Percentiles rank a stretch among this genome's conserved stretches.
phyloP scores from a whole-genome alignment of 257 asterid species.

The Coffea eugenioides region DNA sequence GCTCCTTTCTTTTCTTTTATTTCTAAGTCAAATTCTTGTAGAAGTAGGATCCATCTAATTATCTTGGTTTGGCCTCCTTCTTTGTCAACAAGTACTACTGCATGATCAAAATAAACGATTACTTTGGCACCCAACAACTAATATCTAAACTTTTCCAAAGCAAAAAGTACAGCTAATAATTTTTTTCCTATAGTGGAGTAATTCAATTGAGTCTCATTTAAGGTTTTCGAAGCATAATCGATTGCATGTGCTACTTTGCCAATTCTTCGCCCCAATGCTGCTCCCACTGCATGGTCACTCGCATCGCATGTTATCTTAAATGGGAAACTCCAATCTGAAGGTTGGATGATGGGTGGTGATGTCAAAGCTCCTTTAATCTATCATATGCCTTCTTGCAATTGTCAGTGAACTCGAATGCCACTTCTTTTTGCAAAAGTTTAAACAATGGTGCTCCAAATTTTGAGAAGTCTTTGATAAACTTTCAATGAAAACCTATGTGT shows the following conservation, averaged over 20 bases:
- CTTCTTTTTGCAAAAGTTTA: background rate
- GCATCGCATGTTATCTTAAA: too few species aligned
- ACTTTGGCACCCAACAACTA: background rate
- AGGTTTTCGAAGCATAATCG: too few species aligned
- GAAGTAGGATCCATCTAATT: background rate
- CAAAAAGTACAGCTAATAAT: background rate
- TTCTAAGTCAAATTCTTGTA: background rate
- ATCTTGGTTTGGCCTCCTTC: background rate
- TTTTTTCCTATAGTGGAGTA: background rate
- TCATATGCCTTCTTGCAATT: background rate
- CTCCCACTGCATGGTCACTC: too few species aligned
- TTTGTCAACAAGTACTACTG: background rate
- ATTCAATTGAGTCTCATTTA: background rate
- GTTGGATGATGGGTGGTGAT: background rate
- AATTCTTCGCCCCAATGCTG: too few species aligned
- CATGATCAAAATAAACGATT: background rate
- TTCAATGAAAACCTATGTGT: too few species aligned
- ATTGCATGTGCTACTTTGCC: too few species aligned
- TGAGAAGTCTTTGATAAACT: too few species aligned
- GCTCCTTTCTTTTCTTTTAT: background rate
- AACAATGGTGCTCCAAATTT: too few species aligned
- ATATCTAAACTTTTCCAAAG: background rate
- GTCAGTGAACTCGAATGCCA: background rate
- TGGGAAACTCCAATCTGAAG: background rate
- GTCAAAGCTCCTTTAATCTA: background rate